Conservation (phyloP, 768 basidiomycete genomes). For the Rhizopogon roseolus region DNA sequence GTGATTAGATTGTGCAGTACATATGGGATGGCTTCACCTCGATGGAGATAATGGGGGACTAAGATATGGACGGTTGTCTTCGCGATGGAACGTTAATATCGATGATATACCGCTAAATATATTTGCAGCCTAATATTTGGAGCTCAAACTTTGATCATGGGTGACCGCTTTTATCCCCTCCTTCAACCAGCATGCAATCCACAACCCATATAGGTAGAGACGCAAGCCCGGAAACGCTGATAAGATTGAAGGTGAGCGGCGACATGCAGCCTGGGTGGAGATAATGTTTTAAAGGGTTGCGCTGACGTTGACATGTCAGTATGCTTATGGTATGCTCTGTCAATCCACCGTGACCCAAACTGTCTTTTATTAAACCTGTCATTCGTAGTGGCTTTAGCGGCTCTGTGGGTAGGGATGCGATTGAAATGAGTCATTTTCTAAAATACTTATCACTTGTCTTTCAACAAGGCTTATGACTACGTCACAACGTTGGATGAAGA, state of each 20-base stretch:
- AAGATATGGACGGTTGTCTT: background rate
- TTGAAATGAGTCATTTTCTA: background rate
- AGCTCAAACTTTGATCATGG: background rate
- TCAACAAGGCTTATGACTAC: background rate
- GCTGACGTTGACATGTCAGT: background rate
- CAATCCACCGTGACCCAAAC: background rate
- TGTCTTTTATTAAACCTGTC: background rate
- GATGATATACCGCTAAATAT: too few relatives aligned
- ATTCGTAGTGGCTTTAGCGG: background rate
- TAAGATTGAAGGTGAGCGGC: background rate
- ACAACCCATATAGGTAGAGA: background rate
- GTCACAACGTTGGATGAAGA: slow-evolving; percentile 1
- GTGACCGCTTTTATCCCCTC: background rate
- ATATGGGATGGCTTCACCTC: background rate
- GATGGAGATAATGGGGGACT: background rate
- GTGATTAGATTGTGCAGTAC: too few relatives aligned
- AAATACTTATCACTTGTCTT: background rate
- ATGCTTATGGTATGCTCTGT: background rate
- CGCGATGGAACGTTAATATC: background rate
- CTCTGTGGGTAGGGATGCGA: background rate
- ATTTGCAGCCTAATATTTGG: background rate
- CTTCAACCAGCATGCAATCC: background rate
- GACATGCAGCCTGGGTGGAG: too few relatives aligned
- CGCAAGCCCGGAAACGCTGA: background rate
- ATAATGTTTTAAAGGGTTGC: too few relatives aligned